These are phyloP conservation scores for Boletus insuetus DNA, from an alignment of 768 basidiomycete genomes.

Conservation along the genomic window DNA sequence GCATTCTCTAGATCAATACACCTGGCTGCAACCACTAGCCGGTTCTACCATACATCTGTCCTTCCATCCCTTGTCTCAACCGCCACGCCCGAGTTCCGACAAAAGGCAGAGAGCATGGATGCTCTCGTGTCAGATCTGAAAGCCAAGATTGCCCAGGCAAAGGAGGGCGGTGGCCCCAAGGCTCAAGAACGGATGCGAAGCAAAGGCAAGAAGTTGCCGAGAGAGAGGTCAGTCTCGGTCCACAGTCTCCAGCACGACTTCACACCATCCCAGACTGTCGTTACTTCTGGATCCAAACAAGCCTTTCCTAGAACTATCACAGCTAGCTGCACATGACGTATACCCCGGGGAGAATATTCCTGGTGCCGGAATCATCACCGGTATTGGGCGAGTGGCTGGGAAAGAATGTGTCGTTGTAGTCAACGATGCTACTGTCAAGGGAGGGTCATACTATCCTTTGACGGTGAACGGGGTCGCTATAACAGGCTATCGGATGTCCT, in stretches of 20 bases:
- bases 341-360: constrained; percentile 76
- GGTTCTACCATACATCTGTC: constrained; percentile 66
- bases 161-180: constrained; percentile 72
- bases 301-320: constrained; percentile 86
- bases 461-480: constrained; percentile 46
- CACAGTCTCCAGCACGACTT: neutral
- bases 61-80: constrained; percentile 72
- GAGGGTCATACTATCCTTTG: constrained; percentile 88
- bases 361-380: constrained; percentile 88
- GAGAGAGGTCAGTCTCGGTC: constrained; percentile 60
- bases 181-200: constrained; percentile 71
- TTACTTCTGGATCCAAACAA: constrained; percentile 80
- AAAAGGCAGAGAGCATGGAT: constrained; percentile 69
- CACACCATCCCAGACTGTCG: constrained; percentile 47
- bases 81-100: constrained; percentile 66
- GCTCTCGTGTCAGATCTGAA: constrained; percentile 63
- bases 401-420: constrained; percentile 85
- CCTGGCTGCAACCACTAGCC: constrained; percentile 11
- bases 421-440: constrained; percentile 95
- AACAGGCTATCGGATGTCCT: neutral
- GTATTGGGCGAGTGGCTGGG: constrained; percentile 75
- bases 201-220: constrained; percentile 79
- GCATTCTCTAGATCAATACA: constrained; percentile 13
- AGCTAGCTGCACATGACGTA: constrained; percentile 84
- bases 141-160: constrained; percentile 52